Evolutionary conservation across 768 basidiomycete species (phyloP), one percentile per base, ranked within the genome.

Genomic region (Russula brevipes): DNA sequence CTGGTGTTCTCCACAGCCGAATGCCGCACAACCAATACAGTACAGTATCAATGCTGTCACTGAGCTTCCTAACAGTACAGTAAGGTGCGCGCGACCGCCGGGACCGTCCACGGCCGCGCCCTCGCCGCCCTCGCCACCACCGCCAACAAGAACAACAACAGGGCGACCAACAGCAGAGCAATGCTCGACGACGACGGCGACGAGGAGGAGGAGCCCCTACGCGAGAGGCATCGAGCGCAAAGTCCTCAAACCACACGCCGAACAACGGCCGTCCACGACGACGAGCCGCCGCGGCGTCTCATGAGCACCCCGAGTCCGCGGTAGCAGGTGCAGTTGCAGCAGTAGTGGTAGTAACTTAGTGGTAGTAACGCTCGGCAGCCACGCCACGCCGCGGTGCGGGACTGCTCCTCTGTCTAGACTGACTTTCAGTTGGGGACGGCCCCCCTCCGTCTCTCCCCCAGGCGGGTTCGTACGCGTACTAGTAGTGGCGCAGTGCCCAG

Each of bases 381-480:
- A 68, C 17, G 70, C 68, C 6, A 71, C 64, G n/a, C 63, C 66
- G n/a, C 61, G 0, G 72, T 63, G 17, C 68, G 69, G 10, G 44
- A 30, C 39, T n/a, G n/a, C n/a, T n/a, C n/a, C n/a, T n/a, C n/a
- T n/a, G n/a, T n/a, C n/a, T n/a, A n/a, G n/a, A n/a, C n/a, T n/a
- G n/a, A n/a, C n/a, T n/a, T n/a, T n/a, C n/a, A n/a, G n/a, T n/a
- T n/a, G n/a, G n/a, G n/a, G n/a, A n/a, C n/a, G n/a, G n/a, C n/a
- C n/a, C n/a, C n/a, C n/a, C n/a, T n/a, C n/a, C n/a, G n/a, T n/a
- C n/a, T n/a, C n/a, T 24, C 24, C 24, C 24, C 24, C 24, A 1
- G 24, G 85, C 85, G 63, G 86, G 76, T 62, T 87, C 85, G 68
- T 87, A 87, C 4, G 83, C 82, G 51, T 74, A n/a, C n/a, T n/a